Evolutionary conservation across 768 basidiomycete genomes (phyloP), one percentile per base, ranked within the genome.

Genomic region (Amanita molliuscula): DNA sequence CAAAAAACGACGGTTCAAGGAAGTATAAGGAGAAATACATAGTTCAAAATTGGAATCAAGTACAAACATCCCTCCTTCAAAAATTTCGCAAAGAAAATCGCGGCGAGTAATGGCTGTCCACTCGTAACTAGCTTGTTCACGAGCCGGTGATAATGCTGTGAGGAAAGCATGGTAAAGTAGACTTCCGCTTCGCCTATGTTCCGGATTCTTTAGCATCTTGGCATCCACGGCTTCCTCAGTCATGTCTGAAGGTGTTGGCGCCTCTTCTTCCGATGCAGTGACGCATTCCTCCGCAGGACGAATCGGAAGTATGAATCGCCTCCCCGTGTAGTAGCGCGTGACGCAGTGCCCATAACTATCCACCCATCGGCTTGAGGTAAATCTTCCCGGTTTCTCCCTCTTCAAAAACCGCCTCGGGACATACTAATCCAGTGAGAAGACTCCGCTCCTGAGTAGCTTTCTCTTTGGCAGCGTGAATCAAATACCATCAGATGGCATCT

Each of bases 391-490:
- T 88, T 79, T 15, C 78, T 81, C 34, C 93, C 95, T 37, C 92
- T 84, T 47, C 90, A 78, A 49, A 93, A 97, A 34, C 91, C 90
- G 34, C 87, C 84, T 34, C 94, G 84, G 21, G 91, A 93, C 80
- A 95, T 90, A 63, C 77, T 82, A 46, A 81, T 70, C 2, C 82
- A 77, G 25, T 77, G 73, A 55, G 67, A 75, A 25, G 68, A 72
- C 62, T 79, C 81, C 59, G 84, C 61, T 76, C 82, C 18, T 70
- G 73, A 21, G 72, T 71, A 29, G 81, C 79, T 64, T 84, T 86
- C 65, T 93, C 89, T 67, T 87, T 89, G 26, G 86, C 88, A 57
- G 81, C 87, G 81, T 92, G 58, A 33, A 31, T 43, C 26, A 6
- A 55, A 13, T 4, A 31, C 13, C 44, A 38, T 6, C 23, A 26